Base-by-base conservation (phyloP, 2,329 filamentous ascomycete species). In the Escovopsis weberi region DNA sequence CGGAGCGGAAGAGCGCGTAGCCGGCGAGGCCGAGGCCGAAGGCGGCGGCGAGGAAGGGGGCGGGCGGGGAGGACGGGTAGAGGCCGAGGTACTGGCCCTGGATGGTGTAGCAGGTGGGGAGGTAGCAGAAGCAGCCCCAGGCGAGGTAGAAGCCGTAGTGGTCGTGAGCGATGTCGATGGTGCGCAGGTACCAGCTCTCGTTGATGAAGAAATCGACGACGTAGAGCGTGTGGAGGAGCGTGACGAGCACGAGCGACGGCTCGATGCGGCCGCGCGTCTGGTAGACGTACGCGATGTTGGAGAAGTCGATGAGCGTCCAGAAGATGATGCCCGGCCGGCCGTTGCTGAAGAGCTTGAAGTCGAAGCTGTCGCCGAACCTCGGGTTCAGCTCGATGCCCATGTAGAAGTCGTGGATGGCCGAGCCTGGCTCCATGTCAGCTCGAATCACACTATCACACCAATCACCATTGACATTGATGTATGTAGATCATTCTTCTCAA, bases 191-290 rank as follows among this genome's bases (percentile, higher is more conserved):
- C 67, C 67, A 70, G 11, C 62, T 59, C 47, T 70, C 68, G 7
- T 70, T 69, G 39, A 64, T 52, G 40, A 70, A 71, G 43, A 70
- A 70, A 38, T 71, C 67, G 0, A 69, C 47, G 7, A 68, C 61
- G 40, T 70, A 70, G 7, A 68, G 48, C 1, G 54, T 51, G 44
- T 70, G 68, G 2, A 70, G 55, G 47, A 65, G 54, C 6, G 61
- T 62, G 8, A 66, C 59, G 8, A 70, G 55, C 1, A 70, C 49
- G 12, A 70, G 57, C 2, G 53, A 55, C 6, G 45, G 46, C 7
- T 53, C 47, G n/a, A 67, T 52, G n/a, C 56, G 59, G 12, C 60
- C 61, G 32, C 62, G 55, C 2, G 50, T 56, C 40, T 68, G 58
- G 44, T 66, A 65, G 50, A 68, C 65, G 36, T 59, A 65, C 3